Evolutionary conservation across 73 alveolate species (phyloP), one percentile per base, ranked within the genome.

Genomic region (Paramecium biaurelia): DNA sequence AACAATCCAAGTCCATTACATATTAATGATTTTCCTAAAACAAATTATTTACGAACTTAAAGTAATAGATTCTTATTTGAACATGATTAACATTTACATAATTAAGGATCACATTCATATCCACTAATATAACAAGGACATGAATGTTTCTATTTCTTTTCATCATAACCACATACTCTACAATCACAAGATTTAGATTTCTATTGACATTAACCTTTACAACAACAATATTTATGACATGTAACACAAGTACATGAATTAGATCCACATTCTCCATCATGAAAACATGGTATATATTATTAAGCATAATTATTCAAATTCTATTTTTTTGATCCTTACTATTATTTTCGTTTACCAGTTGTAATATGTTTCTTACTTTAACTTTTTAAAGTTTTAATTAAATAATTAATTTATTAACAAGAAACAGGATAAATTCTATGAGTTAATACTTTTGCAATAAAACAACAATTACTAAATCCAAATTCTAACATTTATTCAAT

Each of bases 231-330:
- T 72, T 37, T 72, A 38, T 72, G 58, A 72, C 86, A 72, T 18
- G 32, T 34, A n/a, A 72, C 58, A 34, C 86, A 72, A 28, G 56
- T 42, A 38, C 86, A 72, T 15, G 18, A 30, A 72, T 37, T 37
- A 9, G 84, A 30, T 35, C 86, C 86, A 72, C 86, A 72, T 21
- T 72, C 86, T 72, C 86, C 86, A 18, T 72, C 86, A 72, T 72
- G 86, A 38, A 72, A 72, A 72, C 86, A 72, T 12, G 86, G 86
- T 12, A 63, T 63, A 63, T 63, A 63, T 32, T 63, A 7, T 63
- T 72, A 14, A 4, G 45, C 45, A 72, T 35, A 38, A 9, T 72
- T 72, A 35, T 35, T 72, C 4, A 37, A 34, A 14, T 72, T 28
- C 30, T 34, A 35, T 4, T 35, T 72, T 11, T 18, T 53, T 4